phyloP scores from a whole-genome alignment of 345 rosid genomes.

The Atalantia buxifolia region DNA sequence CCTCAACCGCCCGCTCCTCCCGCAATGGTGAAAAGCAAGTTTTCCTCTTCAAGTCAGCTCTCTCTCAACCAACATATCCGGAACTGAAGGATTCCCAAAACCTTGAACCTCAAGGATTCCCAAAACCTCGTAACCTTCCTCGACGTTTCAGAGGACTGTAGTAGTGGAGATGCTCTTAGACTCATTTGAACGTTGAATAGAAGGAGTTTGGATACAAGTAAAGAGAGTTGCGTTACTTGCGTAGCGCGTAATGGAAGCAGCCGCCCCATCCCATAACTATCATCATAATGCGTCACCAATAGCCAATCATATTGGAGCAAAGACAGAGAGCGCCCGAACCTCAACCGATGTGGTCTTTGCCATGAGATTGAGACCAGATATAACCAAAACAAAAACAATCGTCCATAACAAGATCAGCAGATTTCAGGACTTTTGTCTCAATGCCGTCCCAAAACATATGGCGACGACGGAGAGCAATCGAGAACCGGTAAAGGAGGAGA shows the following conservation, averaged over 20 bases:
- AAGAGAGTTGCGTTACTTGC: too few species aligned
- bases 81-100: too few species aligned
- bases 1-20: too few species aligned
- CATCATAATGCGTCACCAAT: not conserved
- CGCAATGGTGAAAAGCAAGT: too few species aligned
- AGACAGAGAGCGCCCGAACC: not conserved
- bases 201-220: not conserved
- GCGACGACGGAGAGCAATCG: constrained; percentile 5
- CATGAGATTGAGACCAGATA: constrained; percentile 7
- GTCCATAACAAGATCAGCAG: not conserved
- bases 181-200: not conserved
- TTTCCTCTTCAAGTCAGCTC: too few species aligned
- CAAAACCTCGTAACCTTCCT: too few species aligned
- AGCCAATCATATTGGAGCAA: not conserved
- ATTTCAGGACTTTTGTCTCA: not conserved
- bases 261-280: not conserved
- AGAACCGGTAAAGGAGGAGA: not conserved
- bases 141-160: too few species aligned
- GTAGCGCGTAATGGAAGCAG: constrained; percentile 20
- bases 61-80: too few species aligned
- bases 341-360: not conserved
- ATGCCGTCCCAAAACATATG: not conserved
- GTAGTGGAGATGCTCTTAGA: too few species aligned
- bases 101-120: too few species aligned
- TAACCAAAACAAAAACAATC: not conserved